Conservation (phyloP, 371 early-diverging fungal species). For the Batkoa obscura region DNA sequence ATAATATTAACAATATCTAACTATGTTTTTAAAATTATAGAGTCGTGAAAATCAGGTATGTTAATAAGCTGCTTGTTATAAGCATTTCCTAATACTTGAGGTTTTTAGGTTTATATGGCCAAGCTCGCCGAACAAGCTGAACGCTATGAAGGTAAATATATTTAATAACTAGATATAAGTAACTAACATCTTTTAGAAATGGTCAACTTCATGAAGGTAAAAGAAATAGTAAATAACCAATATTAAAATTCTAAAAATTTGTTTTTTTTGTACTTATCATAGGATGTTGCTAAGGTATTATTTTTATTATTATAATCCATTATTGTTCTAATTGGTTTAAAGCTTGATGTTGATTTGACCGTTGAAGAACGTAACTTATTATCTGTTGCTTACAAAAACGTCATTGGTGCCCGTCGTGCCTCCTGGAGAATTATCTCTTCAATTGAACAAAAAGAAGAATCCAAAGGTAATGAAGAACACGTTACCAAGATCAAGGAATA, state of each 20-base stretch:
- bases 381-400: conserved; percentile 95
- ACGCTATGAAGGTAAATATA: conserved; percentile 62
- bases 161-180: not conserved
- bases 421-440: conserved; percentile 90
- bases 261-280: not conserved
- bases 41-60: conserved; percentile 12
- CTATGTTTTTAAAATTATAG: conserved; percentile 7
- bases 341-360: conserved; percentile 43
- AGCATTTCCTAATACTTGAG: conserved; percentile 2
- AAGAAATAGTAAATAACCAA: too few species aligned
- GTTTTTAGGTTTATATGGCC: conserved; percentile 76
- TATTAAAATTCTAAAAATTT: not conserved
- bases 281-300: conserved; percentile 12
- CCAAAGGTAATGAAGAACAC: conserved; percentile 43
- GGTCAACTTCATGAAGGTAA: conserved; percentile 61
- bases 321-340: not conserved
- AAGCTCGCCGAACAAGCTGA: conserved; percentile 99
- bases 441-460: conserved; percentile 79
- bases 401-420: conserved; percentile 90
- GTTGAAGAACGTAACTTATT: conserved; percentile 89
- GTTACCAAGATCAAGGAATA: conserved; percentile 50
- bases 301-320: not conserved
- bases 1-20: too few species aligned
- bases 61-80: conserved; percentile 1
- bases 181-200: conserved; percentile 38